Evolutionary conservation across 257 asterid genomes (phyloP).

Genomic region (Linderniella brevidens): DNA sequence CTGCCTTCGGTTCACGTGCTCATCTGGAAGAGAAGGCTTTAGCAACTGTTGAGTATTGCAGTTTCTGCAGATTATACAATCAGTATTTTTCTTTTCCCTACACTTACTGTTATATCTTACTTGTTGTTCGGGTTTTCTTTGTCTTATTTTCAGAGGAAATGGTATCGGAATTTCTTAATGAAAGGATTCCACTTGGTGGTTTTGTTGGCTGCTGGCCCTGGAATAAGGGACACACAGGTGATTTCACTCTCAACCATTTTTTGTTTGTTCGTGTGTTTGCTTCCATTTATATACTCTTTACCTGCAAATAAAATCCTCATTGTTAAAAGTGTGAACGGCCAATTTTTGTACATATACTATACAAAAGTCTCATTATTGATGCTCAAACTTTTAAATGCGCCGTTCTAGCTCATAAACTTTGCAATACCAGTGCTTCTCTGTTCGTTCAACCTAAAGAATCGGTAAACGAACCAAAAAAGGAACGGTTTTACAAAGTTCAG

Average conservation of each 20-base stretch:
- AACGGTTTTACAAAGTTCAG: too few relatives aligned
- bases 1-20: conserved; percentile 98
- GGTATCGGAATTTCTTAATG: conserved; percentile 94
- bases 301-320: too few relatives aligned
- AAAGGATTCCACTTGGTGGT: conserved; percentile 94
- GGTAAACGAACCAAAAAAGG: too few relatives aligned
- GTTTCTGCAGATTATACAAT: conserved; percentile 13
- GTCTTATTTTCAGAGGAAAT: conserved; percentile 76
- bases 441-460: too few relatives aligned
- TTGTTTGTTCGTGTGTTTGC: too few relatives aligned
- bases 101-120: conserved; percentile 8
- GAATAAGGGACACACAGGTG: background rate
- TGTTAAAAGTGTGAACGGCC: too few relatives aligned
- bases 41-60: conserved; percentile 66
- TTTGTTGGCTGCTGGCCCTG: conserved; percentile 63
- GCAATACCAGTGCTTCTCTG: too few relatives aligned
- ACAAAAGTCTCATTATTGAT: too few relatives aligned
- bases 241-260: background rate
- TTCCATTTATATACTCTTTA: too few relatives aligned
- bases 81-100: conserved; percentile 1
- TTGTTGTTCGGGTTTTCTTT: conserved; percentile 4
- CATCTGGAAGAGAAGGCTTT: conserved; percentile 96
- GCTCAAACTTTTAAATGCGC: too few relatives aligned
- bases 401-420: too few relatives aligned
- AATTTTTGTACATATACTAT: too few relatives aligned